Evolutionary conservation across 1,139 yeast species (phyloP).

Genomic region (Blastobotrys arbuscula): DNA sequence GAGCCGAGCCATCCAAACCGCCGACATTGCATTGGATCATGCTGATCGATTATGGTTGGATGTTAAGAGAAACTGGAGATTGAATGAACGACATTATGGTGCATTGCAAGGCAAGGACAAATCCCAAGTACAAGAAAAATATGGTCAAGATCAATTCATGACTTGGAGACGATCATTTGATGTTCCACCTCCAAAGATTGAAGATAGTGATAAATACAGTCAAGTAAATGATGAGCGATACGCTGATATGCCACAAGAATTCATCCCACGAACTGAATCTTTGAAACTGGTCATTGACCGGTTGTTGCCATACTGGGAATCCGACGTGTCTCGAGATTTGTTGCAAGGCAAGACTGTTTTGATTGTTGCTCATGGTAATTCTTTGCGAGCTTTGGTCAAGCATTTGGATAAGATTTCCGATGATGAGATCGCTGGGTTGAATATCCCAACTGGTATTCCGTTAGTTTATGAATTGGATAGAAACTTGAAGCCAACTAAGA

Average conservation of each 20-base stretch:
- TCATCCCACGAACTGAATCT: constrained; percentile 91
- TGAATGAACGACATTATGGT: constrained; percentile 99
- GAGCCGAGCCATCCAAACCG: constrained; percentile 96
- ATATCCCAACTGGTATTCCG: constrained; percentile 99
- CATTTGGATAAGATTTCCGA: constrained; percentile 93
- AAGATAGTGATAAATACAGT: constrained; percentile 70
- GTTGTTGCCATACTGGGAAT: constrained; percentile 97
- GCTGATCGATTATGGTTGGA: constrained; percentile 92
- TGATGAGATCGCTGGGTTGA: constrained; percentile 85
- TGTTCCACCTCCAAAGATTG: constrained; percentile 91
- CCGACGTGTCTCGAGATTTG: constrained; percentile 80
- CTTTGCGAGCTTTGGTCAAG: constrained; percentile 94
- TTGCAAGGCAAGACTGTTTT: constrained; percentile 84
- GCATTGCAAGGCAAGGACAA: constrained; percentile 98
- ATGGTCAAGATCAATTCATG: constrained; percentile 91
- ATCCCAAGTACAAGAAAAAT: constrained; percentile 83
- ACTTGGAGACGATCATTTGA: constrained; percentile 98
- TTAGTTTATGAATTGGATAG: constrained; percentile 94
- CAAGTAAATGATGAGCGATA: constrained; percentile 86
- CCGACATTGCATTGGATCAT: constrained; percentile 84
- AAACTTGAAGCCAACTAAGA: constrained; percentile 81
- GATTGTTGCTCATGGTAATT: constrained; percentile 98
- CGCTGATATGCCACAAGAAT: constrained; percentile 73
- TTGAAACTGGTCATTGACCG: constrained; percentile 94
- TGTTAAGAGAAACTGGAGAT: constrained; percentile 94